Evolutionary conservation across 306 rosid genomes (phyloP), one percentile per base, ranked within the genome.

Genomic region (Begonia loranthoides): DNA sequence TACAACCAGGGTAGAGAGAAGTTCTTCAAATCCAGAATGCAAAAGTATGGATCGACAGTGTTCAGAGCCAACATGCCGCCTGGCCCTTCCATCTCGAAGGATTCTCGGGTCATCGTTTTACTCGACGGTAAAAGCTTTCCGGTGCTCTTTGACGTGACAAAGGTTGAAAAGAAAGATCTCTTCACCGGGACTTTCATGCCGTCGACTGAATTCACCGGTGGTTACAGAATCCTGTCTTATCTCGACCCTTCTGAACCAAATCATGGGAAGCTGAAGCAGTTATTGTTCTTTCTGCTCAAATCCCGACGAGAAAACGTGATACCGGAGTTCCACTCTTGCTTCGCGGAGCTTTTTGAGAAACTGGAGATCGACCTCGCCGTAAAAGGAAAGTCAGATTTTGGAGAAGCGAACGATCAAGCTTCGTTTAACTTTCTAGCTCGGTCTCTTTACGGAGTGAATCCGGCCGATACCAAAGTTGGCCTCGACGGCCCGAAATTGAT

Each of bases 101-200:
- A 78, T 38, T 58, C 99, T 12, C 67, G 66, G 4, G 99, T 90
- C 61, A 58, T 90, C 59, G 77, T 71, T 44, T 54, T 90, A 13
- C 95, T 90, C 24, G 99, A 90, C 69, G 95, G 76, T 1, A 86
- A 82, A 59, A 72, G 82, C 50, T 90, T 90, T 57, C 92, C 94
- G 0, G 65, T 76, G 3, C 94, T 90, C 52, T 90, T 90, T 39
- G 99, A 90, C 57, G 55, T 59, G 12, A 45, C 73, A 12, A 80
- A 82, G 57, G 99, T 90, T 3, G 95, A 82, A 17, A 90, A 90
- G 61, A 76, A 59, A 1, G 82, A 90, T 50, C 58, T 90, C 36
- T 90, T 90, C 58, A 80, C 92, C 9, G 99, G 99, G 0, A 90
- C 95, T 19, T 90, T 15, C 74, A 76, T 86, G 86, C 99, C 99